These are phyloP conservation scores for Tubosaeta brunneosetosa DNA, from an alignment of 768 basidiomycete species.

Conservation along the genomic window DNA sequence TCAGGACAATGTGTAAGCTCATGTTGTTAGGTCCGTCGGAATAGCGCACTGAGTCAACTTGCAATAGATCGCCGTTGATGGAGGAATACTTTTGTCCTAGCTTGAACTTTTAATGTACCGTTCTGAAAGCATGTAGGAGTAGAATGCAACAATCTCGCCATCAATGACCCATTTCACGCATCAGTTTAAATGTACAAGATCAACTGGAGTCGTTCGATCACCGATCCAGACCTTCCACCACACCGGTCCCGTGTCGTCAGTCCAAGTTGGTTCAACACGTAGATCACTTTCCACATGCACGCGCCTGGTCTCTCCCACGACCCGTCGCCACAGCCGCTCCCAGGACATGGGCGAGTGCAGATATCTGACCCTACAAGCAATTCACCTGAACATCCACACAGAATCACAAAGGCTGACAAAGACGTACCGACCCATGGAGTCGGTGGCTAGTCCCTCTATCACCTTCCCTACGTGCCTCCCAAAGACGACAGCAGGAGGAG, in stretches of 20 bases:
- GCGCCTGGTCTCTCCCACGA: constrained; percentile 12
- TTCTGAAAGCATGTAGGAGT: neutral
- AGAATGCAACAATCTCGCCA: too few species aligned
- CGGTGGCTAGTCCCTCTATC: constrained; percentile 25
- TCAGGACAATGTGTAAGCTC: constrained; percentile 24
- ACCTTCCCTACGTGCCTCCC: constrained; percentile 29
- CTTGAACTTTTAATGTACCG: neutral
- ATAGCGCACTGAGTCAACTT: neutral
- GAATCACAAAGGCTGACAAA: too few species aligned
- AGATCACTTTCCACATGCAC: neutral
- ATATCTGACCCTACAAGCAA: constrained; percentile 19
- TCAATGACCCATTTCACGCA: too few species aligned
- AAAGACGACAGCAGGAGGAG: constrained; percentile 27
- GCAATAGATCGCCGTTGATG: constrained; percentile 18
- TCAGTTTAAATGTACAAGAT: neutral
- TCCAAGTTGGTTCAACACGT: neutral
- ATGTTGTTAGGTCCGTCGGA: neutral
- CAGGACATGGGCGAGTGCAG: constrained; percentile 30
- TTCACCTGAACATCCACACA: neutral
- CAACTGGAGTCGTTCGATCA: neutral
- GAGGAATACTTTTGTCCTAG: constrained; percentile 12
- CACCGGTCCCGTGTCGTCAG: neutral
- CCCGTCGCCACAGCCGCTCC: constrained; percentile 26
- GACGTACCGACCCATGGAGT: constrained; percentile 16
- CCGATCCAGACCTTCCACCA: neutral